phyloP scores from a whole-genome alignment of 345 rosid species.

The Litchi chinensis region DNA sequence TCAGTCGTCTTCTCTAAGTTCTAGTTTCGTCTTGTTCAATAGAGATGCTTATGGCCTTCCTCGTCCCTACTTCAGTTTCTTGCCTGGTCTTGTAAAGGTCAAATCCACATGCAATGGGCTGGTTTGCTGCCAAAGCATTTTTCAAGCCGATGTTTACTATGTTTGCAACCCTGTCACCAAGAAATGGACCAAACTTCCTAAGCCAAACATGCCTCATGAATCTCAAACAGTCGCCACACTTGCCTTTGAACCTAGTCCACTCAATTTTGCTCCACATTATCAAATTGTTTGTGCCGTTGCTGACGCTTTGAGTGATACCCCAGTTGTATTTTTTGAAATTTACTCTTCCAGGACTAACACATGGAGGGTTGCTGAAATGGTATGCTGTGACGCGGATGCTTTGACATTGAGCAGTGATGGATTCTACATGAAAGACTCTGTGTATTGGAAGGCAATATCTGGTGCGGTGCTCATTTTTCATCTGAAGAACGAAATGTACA shows the following conservation, averaged over 20 bases:
- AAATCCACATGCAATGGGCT: conserved; percentile 42
- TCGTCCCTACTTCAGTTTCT: conserved; percentile 30
- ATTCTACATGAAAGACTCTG: conserved; percentile 27
- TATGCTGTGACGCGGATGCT: conserved; percentile 28
- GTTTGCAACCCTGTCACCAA: conserved; percentile 49
- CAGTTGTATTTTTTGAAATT: conserved; percentile 36
- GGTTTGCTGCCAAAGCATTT: conserved; percentile 38
- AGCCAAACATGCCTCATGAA: conserved; percentile 34
- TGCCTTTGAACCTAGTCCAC: conserved; percentile 33
- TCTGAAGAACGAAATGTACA: conserved; percentile 29
- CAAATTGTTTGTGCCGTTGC: conserved; percentile 46
- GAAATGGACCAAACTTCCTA: conserved; percentile 42
- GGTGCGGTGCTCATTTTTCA: conserved; percentile 34
- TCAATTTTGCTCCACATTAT: conserved; percentile 23
- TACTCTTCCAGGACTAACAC: conserved; percentile 45
- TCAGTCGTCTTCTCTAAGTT: conserved; percentile 26
- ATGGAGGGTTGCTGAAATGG: conserved; percentile 32
- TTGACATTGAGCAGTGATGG: conserved; percentile 21
- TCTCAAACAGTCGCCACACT: conserved; percentile 37
- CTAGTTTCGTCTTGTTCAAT: conserved; percentile 35
- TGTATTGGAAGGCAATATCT: conserved; percentile 30
- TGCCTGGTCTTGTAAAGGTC: conserved; percentile 30
- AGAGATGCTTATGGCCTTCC: conserved; percentile 37
- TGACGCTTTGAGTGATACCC: conserved; percentile 9
- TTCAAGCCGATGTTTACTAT: conserved; percentile 27